Conservation (phyloP, 2,329 filamentous ascomycete species). For the Cercospora zeae-maydis region DNA sequence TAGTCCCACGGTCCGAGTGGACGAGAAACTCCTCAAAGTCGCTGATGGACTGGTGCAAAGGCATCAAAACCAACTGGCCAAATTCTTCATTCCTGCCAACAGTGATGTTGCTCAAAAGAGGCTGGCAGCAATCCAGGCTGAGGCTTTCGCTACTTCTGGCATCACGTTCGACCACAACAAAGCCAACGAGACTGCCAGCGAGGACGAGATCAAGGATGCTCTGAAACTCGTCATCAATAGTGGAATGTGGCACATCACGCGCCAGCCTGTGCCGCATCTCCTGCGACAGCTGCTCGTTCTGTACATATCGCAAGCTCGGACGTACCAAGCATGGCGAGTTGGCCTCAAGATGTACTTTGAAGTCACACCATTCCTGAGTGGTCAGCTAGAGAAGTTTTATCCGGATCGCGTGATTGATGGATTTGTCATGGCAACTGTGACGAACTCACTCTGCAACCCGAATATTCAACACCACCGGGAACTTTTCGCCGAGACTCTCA, state of each 20-base stretch:
- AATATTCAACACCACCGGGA: conserved; percentile 20
- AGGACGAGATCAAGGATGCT: conserved; percentile 30
- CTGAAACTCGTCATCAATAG: conserved; percentile 34
- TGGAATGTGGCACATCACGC: conserved; percentile 46
- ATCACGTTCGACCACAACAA: conserved; percentile 29
- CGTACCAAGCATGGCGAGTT: conserved; percentile 50
- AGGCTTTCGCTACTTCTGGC: conserved; percentile 28
- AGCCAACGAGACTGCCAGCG: conserved; percentile 20
- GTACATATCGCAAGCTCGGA: conserved; percentile 44
- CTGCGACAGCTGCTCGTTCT: conserved; percentile 53
- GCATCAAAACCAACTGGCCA: conserved; percentile 23
- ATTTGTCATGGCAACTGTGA: conserved; percentile 31
- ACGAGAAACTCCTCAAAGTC: conserved; percentile 21
- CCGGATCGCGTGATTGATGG: conserved; percentile 54
- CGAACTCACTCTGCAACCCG: conserved; percentile 25
- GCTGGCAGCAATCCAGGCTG: conserved; percentile 29
- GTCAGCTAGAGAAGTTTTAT: conserved; percentile 42
- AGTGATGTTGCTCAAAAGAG: conserved; percentile 22
- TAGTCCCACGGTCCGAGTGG: conserved; percentile 30
- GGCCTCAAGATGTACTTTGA: conserved; percentile 50
- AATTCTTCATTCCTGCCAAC: conserved; percentile 21
- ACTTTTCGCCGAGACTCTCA: conserved; percentile 32
- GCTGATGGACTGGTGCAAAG: conserved; percentile 24
- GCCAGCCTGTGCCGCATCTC: conserved; percentile 54
- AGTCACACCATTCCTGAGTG: conserved; percentile 50